A percentile compares a stretch with the other conserved stretches of the same genome.
These are phyloP conservation scores for Macrophomina pseudophaseolina DNA, from an alignment of 2,329 filamentous ascomycete species.

Conservation along the genomic window DNA sequence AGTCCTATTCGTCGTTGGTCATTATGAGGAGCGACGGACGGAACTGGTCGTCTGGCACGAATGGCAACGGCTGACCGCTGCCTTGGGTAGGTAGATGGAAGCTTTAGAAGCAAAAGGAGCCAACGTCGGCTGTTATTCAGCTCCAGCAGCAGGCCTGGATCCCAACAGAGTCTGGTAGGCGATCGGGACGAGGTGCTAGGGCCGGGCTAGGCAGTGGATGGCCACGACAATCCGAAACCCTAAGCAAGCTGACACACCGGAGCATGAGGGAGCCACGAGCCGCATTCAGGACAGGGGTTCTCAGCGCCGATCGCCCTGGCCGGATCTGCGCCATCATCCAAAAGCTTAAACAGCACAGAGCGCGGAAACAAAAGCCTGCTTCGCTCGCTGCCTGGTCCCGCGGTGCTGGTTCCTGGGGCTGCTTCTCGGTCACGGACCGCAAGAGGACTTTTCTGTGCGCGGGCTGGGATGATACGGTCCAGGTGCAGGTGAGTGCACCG, in stretches of 20 bases:
- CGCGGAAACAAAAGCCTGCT: neutral
- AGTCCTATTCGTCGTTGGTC: neutral
- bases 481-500: slow-evolving; percentile 17
- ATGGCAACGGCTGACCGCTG: slow-evolving; percentile 2
- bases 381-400: neutral
- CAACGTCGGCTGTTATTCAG: neutral
- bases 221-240: neutral
- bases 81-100: neutral
- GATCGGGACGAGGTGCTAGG: neutral
- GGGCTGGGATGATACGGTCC: neutral
- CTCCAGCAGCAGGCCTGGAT: neutral
- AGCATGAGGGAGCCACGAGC: slow-evolving; percentile 1
- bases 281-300: slow-evolving; percentile 9
- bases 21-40: neutral
- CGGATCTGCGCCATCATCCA: neutral
- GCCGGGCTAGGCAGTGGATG: neutral
- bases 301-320: neutral
- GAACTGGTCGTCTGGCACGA: neutral
- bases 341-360: neutral
- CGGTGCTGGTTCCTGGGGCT: neutral
- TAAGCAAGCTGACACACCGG: neutral
- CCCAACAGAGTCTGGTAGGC: neutral
- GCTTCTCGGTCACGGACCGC: neutral
- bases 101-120: neutral
- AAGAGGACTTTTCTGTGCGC: neutral